A percentile compares a stretch with the other conserved stretches of the same genome.
Conservation (phyloP, 139 green algal species). For the Chlorella sp. region DNA sequence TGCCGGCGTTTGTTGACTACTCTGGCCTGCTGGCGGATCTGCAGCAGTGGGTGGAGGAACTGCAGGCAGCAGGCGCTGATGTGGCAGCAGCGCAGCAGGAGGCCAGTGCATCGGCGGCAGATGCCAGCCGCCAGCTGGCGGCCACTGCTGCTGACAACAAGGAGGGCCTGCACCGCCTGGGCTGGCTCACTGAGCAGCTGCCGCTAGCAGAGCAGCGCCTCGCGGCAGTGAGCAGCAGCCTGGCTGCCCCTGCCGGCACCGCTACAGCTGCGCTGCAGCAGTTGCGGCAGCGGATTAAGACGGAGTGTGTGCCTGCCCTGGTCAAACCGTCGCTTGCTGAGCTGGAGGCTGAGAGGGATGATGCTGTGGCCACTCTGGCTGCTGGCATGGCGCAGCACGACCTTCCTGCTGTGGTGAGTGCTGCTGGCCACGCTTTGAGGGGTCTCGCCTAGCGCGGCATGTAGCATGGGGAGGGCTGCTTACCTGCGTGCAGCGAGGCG, state of each 20-base stretch:
- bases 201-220: too few species aligned
- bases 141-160: neutral
- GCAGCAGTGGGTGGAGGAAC: neutral
- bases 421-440: neutral
- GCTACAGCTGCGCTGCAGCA: too few species aligned
- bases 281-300: too few species aligned
- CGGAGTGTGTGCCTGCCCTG: too few species aligned
- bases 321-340: too few species aligned
- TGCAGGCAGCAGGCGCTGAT: neutral
- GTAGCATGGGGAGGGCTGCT: too few species aligned
- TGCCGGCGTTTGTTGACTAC: neutral
- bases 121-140: neutral
- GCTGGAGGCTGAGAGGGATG: too few species aligned
- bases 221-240: too few species aligned
- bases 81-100: neutral
- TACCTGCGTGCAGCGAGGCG: too few species aligned
- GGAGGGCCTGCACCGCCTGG: neutral
- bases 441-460: too few species aligned
- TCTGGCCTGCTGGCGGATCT: neutral
- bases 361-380: neutral
- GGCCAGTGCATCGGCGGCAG: neutral
- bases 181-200: constrained; percentile 7
- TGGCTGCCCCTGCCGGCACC: too few species aligned
- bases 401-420: too few species aligned
- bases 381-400: neutral